These are phyloP conservation scores for Aureobasidium sp. DNA, from an alignment of 2,329 filamentous ascomycete species.

Conservation along the genomic window DNA sequence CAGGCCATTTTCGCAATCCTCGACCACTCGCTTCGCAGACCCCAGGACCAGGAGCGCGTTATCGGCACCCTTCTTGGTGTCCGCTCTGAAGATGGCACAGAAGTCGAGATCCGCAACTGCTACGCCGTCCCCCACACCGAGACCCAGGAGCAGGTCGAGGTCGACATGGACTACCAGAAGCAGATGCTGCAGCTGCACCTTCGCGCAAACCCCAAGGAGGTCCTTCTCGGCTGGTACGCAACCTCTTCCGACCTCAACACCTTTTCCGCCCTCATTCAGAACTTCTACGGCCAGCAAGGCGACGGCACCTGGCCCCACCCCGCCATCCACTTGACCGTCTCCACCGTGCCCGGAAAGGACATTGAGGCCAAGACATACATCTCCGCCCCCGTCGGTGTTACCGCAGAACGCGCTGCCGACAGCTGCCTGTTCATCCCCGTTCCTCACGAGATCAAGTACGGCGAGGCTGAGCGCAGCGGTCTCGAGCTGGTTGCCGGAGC, in stretches of 20 bases:
- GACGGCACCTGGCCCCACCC: conserved; percentile 96
- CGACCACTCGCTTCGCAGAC: conserved; percentile 89
- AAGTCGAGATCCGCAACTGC: conserved; percentile 91
- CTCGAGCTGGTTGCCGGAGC: conserved; percentile 80
- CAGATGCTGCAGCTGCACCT: conserved; percentile 95
- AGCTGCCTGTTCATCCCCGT: conserved; percentile 97
- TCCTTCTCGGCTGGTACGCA: conserved; percentile 96
- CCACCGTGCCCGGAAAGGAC: conserved; percentile 78
- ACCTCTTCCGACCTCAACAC: conserved; percentile 95
- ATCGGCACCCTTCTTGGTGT: conserved; percentile 93
- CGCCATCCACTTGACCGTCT: conserved; percentile 94
- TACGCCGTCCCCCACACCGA: conserved; percentile 98
- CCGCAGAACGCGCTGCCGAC: conserved; percentile 87
- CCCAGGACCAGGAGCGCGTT: conserved; percentile 87
- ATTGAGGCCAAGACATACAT: conserved; percentile 93
- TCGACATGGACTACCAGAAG: conserved; percentile 99
- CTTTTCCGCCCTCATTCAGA: conserved; percentile 97
- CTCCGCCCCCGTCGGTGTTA: conserved; percentile 88
- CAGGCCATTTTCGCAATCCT: conserved; percentile 67
- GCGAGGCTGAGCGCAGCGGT: conserved; percentile 67
- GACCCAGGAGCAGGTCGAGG: conserved; percentile 96
- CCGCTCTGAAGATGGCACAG: conserved; percentile 91
- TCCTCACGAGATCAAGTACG: conserved; percentile 87
- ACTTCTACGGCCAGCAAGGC: conserved; percentile 96
- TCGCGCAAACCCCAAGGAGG: conserved; percentile 87